Percentiles rank a stretch among this genome's conserved stretches.
phyloP scores from a whole-genome alignment of 495 filamentous ascomycete species.

The Neurospora sp. region DNA sequence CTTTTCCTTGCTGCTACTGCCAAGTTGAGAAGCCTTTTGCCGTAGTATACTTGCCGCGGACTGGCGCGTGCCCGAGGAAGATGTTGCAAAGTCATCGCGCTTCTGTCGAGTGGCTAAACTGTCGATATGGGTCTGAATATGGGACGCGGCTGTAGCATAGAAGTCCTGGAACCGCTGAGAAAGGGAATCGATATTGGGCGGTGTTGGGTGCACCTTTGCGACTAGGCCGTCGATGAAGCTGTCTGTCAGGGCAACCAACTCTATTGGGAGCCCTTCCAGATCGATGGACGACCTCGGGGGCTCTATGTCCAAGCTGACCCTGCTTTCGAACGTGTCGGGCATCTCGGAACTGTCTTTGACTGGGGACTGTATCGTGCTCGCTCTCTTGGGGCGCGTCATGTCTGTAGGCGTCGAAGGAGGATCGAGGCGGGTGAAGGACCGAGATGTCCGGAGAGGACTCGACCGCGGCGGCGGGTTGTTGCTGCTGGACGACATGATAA shows the following conservation, averaged over 20 bases:
- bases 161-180: constrained; percentile 91
- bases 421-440: constrained; percentile 19
- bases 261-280: constrained; percentile 83
- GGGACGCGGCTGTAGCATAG: constrained; percentile 69
- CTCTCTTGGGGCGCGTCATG: constrained; percentile 38
- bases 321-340: constrained; percentile 42
- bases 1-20: constrained; percentile 39
- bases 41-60: constrained; percentile 44
- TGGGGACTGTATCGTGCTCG: constrained; percentile 48
- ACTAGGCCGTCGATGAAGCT: constrained; percentile 89
- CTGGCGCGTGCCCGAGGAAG: constrained; percentile 36
- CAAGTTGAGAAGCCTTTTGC: constrained; percentile 41
- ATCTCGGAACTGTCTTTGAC: constrained; percentile 26
- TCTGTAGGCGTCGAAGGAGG: constrained; percentile 12
- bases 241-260: constrained; percentile 81
- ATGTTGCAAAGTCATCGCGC: constrained; percentile 45
- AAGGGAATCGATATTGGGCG: constrained; percentile 74
- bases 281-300: constrained; percentile 47
- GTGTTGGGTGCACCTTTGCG: constrained; percentile 76
- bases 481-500: constrained; percentile 14
- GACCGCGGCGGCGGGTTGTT: constrained; percentile 6
- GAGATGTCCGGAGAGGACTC: constrained; percentile 15
- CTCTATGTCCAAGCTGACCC: constrained; percentile 44
- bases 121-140: constrained; percentile 83
- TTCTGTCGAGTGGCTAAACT: constrained; percentile 65